These are phyloP conservation scores for Diaporthe capsici DNA, from an alignment of 2,329 filamentous ascomycete genomes.

Conservation along the genomic window DNA sequence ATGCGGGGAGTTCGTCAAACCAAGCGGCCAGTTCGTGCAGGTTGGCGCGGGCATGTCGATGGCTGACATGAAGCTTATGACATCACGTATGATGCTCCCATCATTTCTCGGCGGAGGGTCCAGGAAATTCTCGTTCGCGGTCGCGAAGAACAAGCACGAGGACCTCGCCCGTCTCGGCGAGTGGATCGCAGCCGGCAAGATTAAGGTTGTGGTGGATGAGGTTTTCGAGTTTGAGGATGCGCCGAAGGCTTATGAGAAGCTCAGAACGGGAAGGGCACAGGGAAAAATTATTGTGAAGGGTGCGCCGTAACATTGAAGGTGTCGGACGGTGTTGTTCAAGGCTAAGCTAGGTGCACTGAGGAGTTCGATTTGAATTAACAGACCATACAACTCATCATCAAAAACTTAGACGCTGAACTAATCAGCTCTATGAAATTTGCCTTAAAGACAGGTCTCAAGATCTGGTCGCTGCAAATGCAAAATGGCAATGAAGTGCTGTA, in stretches of 20 bases:
- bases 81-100: conserved; percentile 48
- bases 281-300: conserved; percentile 69
- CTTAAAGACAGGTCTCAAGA: background rate
- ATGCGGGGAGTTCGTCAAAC: conserved; percentile 64
- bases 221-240: conserved; percentile 69
- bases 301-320: background rate
- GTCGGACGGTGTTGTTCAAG: too few species aligned
- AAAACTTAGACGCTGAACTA: background rate
- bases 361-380: background rate
- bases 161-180: conserved; percentile 64
- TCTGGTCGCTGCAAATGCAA: too few species aligned
- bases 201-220: conserved; percentile 69
- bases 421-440: background rate
- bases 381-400: background rate
- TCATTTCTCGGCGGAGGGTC: conserved; percentile 56
- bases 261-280: conserved; percentile 67
- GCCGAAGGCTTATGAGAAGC: conserved; percentile 68
- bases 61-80: conserved; percentile 38
- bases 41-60: conserved; percentile 57
- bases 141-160: conserved; percentile 54
- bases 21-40: conserved; percentile 65
- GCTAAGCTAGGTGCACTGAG: too few species aligned
- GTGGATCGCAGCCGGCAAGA: conserved; percentile 71
- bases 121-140: conserved; percentile 56
- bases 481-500: background rate